Base-by-base conservation (phyloP, 306 rosid species). In the Lathyrus tuberosus region DNA sequence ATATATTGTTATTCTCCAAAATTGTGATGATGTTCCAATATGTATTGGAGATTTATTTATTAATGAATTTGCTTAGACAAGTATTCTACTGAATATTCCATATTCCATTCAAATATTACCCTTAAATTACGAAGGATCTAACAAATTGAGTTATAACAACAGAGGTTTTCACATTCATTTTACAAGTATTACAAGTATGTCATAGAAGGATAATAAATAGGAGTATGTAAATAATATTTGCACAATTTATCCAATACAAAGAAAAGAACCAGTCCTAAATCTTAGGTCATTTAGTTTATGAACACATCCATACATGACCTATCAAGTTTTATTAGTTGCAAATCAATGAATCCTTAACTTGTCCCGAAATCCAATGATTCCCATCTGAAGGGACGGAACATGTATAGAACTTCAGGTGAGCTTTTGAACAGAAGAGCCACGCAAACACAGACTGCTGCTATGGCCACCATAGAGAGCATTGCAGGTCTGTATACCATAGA, bases 351-450 rank as follows among this genome's bases (percentile, higher is more conserved):
- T 54, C 53, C 79, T 85, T 78, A 92, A 77, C 84, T 85, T 40
- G 98, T 71, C 35, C 98, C 98, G 28, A 82, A 93, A 68, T 87
- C 80, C 90, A 93, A 72, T 3, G 74, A 53, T 65, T 90, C 98
- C 98, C 98, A 93, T 53, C 86, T 83, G 98, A 93, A 93, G 73
- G 98, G 98, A 61, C 81, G 84, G 86, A 93, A 90, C 68, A 86
- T 86, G n/a, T 75, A 90, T 5, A 88, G 79, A 62, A 93, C 97
- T 76, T 88, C 93, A 0, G 98, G 98, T 5, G 90, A 88, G 79
- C 97, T 93, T 62, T 93, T 93, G 47, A 93, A 93, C 67, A 93
- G 85, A 68, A 93, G 91, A 13, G 98, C 98, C 69, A 88, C 97
- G 17, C 98, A 93, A 68, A 93, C 98, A 75, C 98, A 93, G 10